These are phyloP conservation scores for Aspergillus fijiensis DNA, from an alignment of 2,329 filamentous ascomycete species.

Conservation along the genomic window DNA sequence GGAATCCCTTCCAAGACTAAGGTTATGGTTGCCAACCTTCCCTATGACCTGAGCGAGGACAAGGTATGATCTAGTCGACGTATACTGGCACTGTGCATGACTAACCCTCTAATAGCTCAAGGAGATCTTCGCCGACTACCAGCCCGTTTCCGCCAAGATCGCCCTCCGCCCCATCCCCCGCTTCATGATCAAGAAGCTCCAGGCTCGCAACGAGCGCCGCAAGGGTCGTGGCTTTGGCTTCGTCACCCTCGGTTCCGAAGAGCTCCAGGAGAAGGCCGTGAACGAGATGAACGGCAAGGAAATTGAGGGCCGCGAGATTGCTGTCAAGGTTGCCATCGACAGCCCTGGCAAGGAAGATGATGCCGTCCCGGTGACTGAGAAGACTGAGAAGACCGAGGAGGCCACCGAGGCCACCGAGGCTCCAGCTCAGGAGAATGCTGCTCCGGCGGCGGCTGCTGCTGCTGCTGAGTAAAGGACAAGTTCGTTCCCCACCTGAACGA, in stretches of 20 bases:
- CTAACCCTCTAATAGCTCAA: conserved; percentile 68
- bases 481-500: conserved; percentile 24
- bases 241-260: conserved; percentile 91
- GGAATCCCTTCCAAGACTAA: conserved; percentile 99
- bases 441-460: conserved; percentile 22
- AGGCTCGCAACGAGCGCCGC: conserved; percentile 94
- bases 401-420: conserved; percentile 36
- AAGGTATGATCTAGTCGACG: conserved; percentile 62
- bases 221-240: conserved; percentile 99
- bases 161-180: conserved; percentile 96
- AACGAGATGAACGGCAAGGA: conserved; percentile 99
- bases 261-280: conserved; percentile 96
- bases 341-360: conserved; percentile 98
- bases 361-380: conserved; percentile 54
- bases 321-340: conserved; percentile 99
- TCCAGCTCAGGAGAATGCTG: conserved; percentile 42
- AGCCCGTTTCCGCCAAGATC: conserved; percentile 94
- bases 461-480: conserved; percentile 38
- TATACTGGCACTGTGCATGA: conserved; percentile 5
- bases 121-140: conserved; percentile 91
- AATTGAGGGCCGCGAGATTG: conserved; percentile 97
- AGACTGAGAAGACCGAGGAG: conserved; percentile 27
- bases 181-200: conserved; percentile 99
- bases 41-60: conserved; percentile 96
- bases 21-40: conserved; percentile 99